Percentiles rank a stretch among this genome's conserved stretches.
phyloP scores from a whole-genome alignment of 768 basidiomycete genomes.

The Scleroderma citrinum region DNA sequence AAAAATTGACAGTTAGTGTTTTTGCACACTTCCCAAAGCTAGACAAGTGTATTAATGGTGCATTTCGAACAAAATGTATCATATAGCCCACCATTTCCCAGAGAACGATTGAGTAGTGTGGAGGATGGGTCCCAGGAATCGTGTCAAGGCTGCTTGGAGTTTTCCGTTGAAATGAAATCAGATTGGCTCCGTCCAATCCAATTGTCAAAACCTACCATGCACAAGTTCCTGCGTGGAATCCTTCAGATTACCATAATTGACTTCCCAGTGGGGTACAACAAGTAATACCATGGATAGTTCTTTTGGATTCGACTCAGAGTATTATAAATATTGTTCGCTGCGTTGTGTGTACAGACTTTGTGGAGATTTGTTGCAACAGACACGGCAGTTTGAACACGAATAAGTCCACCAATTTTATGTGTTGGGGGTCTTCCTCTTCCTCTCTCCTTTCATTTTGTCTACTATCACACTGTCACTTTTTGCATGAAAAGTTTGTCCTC shows the following conservation, averaged over 20 bases:
- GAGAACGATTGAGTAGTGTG: constrained; percentile 4
- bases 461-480: too few species aligned
- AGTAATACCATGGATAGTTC: constrained; percentile 4
- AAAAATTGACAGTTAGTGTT: constrained; percentile 9
- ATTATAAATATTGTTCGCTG: background rate
- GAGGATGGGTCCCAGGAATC: background rate
- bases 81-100: constrained; percentile 9
- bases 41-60: background rate
- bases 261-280: constrained; percentile 2
- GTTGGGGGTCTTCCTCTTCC: too few species aligned
- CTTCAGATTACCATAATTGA: background rate
- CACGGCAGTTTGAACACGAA: too few species aligned
- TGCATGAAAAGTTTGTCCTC: too few species aligned
- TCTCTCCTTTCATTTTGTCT: too few species aligned
- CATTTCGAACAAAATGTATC: background rate
- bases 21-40: constrained; percentile 15
- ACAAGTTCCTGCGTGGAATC: background rate
- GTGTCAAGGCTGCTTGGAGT: constrained; percentile 4
- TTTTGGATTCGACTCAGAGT: background rate
- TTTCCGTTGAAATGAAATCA: background rate
- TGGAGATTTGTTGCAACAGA: too few species aligned
- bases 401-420: too few species aligned
- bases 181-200: too few species aligned
- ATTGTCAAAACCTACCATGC: background rate
- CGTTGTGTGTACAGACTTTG: too few species aligned